Evolutionary conservation across 805 yeast genomes (phyloP).

Genomic region (Saturnispora saitoi): DNA sequence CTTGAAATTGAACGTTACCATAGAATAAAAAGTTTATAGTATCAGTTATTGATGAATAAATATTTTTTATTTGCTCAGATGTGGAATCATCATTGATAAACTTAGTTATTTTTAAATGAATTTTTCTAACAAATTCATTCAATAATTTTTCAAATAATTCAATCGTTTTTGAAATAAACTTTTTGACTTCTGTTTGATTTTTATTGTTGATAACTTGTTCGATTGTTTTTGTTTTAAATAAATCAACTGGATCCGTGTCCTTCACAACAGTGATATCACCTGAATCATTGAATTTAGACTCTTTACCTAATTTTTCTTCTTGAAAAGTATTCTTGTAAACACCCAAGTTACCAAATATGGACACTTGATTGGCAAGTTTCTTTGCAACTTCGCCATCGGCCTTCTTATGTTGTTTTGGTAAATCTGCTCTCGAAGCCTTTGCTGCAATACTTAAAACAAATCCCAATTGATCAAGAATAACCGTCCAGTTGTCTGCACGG

Average conservation of each 20-base stretch:
- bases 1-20: conserved; percentile 33
- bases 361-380: conserved; percentile 4
- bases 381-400: conserved; percentile 1
- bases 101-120: not conserved
- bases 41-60: not conserved
- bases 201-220: not conserved
- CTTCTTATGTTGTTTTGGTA: conserved; percentile 10
- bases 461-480: conserved; percentile 52
- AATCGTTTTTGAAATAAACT: not conserved
- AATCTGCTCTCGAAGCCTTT: conserved; percentile 19
- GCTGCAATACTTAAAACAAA: conserved; percentile 38
- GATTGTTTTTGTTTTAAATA: not conserved
- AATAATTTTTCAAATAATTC: not conserved
- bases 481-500: conserved; percentile 41
- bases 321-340: conserved; percentile 10
- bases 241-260: not conserved
- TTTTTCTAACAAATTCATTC: not conserved
- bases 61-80: not conserved
- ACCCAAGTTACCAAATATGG: conserved; percentile 24
- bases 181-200: not conserved
- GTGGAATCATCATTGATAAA: conserved; percentile 1
- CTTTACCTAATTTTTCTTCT: not conserved
- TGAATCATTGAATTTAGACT: not conserved
- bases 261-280: conserved; percentile 5
- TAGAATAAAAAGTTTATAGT: conserved; percentile 2